Evolutionary conservation across 208 protist genomes (phyloP), one percentile per base, ranked within the genome.

Genomic region (Strigomonas culicis): DNA sequence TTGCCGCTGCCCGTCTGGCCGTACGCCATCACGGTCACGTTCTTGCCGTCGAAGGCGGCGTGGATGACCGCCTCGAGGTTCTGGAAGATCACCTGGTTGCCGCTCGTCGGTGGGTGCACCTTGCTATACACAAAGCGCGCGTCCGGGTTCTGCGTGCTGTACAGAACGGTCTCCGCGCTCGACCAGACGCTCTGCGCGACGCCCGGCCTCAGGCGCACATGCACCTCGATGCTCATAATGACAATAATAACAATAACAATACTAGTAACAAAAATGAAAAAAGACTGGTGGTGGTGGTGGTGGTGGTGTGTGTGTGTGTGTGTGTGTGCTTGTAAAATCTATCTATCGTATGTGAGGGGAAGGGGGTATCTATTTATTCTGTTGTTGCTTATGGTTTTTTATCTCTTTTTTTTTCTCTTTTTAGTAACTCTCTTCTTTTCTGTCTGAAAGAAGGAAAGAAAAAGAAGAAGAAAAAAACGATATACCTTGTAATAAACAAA

Each of bases 1-100:
- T 96, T 96, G 55, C 96, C 96, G 59, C 90, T 96, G 19, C 94
- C 90, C 0, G 91, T 97, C 74, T 97, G 91, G 0, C 93, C 93
- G 66, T 96, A 97, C 4, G 89, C 85, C 64, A 95, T 81, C 21
- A 97, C 70, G 7, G 80, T 90, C 1, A 84, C 75, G 68, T 93
- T 92, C 46, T 77, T 83, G 22, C 90, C 90, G 47, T 88, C 75
- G 17, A 95, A 74, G 30, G 84, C 85, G 31, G 87, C 79, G 34
- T 92, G 65, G 41, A 97, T 80, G 61, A 94, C 66, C 1, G 86
- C 73, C 68, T 93, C 86, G 17, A 95, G 75, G 47, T 73, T 77
- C 1, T 83, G 81, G 66, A 95, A 95, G 19, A 95, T 86, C 43
- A 59, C 78, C 30, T 77, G 75, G 65, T 95, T 95, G 51, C 66